phyloP scores from a whole-genome alignment of 208 protist genomes.

The Acanthamoeba polyphaga region DNA sequence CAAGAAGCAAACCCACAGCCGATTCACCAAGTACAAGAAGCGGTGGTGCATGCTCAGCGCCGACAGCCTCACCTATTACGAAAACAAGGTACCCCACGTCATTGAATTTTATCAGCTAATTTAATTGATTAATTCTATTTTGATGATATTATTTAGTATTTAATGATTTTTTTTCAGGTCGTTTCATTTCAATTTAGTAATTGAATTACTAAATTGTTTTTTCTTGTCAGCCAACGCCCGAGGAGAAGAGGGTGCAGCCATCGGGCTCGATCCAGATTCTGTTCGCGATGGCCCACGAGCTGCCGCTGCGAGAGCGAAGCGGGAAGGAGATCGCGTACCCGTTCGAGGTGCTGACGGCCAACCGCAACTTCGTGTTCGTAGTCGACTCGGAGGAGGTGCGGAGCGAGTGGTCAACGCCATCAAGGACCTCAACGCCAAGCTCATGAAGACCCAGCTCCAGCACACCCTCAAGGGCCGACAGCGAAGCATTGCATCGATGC shows the following conservation, averaged over 20 bases:
- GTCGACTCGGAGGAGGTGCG: slow-evolving; percentile 41
- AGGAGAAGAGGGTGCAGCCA: slow-evolving; percentile 6
- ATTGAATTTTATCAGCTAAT: no score
- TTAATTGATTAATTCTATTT: no score
- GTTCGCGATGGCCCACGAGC: slow-evolving; percentile 43
- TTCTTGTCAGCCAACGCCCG: neutral
- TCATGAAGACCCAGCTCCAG: slow-evolving; percentile 51
- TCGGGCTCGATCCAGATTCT: slow-evolving; percentile 55
- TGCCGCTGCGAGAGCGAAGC: neutral
- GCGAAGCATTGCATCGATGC: slow-evolving; percentile 52
- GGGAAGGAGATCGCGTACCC: slow-evolving; percentile 42
- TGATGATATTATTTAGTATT: neutral
- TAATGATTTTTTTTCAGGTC: neutral
- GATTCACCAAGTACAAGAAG: slow-evolving; percentile 68
- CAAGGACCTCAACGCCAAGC: slow-evolving; percentile 49
- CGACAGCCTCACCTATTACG: slow-evolving; percentile 40
- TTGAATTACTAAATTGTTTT: neutral
- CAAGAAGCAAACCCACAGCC: slow-evolving; percentile 43
- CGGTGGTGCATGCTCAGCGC: slow-evolving; percentile 39
- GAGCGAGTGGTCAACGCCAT: slow-evolving; percentile 50
- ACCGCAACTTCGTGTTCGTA: slow-evolving; percentile 53
- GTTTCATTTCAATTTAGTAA: no score
- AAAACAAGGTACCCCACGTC: slow-evolving; percentile 1
- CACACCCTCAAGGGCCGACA: slow-evolving; percentile 43
- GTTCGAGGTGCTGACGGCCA: slow-evolving; percentile 65